These are phyloP conservation scores for sorghum (Sorghum bicolor) DNA, from an alignment of 176 grass and related monocot species.

Conservation along the genomic window DNA sequence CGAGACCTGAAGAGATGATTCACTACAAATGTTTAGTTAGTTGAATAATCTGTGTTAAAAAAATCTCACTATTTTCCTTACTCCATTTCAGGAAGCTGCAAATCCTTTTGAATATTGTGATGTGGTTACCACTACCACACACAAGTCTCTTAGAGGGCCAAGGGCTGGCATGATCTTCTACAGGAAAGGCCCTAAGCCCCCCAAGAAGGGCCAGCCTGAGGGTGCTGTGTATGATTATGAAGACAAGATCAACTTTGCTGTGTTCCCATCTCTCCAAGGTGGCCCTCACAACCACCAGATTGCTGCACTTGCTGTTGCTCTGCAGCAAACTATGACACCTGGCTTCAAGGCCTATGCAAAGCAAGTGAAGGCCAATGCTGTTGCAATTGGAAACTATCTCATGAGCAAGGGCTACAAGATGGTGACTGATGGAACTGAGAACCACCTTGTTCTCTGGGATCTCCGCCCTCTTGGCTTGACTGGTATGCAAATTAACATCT, in stretches of 20 bases:
- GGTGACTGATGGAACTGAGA: conserved; percentile 96
- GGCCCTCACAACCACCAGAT: conserved; percentile 99
- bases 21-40: not conserved
- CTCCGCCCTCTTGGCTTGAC: conserved; percentile 96
- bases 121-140: conserved; percentile 93
- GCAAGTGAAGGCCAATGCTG: conserved; percentile 93
- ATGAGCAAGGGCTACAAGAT: conserved; percentile 99
- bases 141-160: conserved; percentile 90
- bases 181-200: conserved; percentile 94
- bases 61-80: not conserved
- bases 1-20: not conserved
- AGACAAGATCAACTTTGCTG: conserved; percentile 90
- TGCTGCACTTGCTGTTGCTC: conserved; percentile 87
- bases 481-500: conserved; percentile 42
- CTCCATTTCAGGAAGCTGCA: conserved; percentile 69
- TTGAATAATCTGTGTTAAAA: not conserved
- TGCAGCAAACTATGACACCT: conserved; percentile 74
- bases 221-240: conserved; percentile 87
- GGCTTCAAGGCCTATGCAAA: conserved; percentile 93
- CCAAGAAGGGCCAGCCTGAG: conserved; percentile 97
- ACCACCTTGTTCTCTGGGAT: conserved; percentile 99
- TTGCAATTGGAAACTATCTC: conserved; percentile 87
- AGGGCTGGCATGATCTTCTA: conserved; percentile 99
- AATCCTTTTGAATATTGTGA: conserved; percentile 96
- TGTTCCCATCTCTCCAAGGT: conserved; percentile 98